A percentile compares a stretch with the other conserved stretches of the same genome.
These are phyloP conservation scores for Arctostaphylos glauca DNA, from an alignment of 148 eudicot genomes.

Conservation along the genomic window DNA sequence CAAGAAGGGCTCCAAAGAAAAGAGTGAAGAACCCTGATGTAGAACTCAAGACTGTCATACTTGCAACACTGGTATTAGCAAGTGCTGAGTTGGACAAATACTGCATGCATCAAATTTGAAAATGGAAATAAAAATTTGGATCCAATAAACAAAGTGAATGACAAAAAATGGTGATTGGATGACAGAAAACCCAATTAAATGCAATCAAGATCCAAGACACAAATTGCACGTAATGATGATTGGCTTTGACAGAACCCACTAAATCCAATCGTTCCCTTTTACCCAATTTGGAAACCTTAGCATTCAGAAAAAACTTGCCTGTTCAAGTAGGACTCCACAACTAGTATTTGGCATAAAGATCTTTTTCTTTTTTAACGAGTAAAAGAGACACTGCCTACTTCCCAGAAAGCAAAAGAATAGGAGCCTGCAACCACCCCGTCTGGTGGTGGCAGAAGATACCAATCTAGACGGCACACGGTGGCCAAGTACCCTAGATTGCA, in stretches of 20 bases:
- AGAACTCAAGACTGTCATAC: conserved; percentile 42
- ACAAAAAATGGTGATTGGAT: too few species aligned
- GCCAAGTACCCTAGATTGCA: conserved; percentile 8
- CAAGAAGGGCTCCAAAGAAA: conserved; percentile 42
- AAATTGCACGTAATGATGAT: neutral
- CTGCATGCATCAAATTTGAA: conserved; percentile 27
- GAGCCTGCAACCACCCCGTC: neutral
- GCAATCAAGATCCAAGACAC: neutral
- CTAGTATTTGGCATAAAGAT: neutral
- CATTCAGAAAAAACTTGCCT: neutral
- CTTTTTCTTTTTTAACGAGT: neutral
- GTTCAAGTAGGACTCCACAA: neutral
- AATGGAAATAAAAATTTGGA: neutral
- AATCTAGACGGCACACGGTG: neutral
- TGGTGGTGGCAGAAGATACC: neutral
- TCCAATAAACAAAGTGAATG: neutral
- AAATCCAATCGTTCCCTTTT: neutral
- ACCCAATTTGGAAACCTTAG: neutral
- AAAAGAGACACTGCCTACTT: neutral
- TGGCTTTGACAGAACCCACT: neutral
- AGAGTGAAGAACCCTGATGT: conserved; percentile 50
- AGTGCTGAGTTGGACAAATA: conserved; percentile 42
- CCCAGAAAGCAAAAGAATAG: too few species aligned
- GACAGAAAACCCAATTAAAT: too few species aligned
- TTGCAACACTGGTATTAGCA: conserved; percentile 49